Conservation (phyloP, 805 yeast genomes). For the Schizosaccharomyces osmophilus region DNA sequence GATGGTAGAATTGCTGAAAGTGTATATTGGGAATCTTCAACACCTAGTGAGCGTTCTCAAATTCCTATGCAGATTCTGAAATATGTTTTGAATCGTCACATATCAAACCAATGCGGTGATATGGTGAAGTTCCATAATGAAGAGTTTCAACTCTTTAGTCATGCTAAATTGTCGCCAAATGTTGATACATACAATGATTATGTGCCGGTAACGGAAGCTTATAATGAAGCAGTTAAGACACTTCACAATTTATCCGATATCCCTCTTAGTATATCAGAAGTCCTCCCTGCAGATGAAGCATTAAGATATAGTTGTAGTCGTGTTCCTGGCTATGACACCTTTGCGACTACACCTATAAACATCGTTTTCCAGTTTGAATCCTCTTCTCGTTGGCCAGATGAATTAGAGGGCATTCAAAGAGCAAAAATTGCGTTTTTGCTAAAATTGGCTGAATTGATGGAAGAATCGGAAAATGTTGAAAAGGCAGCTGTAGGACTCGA, state of each 20-base stretch:
- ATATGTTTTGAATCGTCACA: slow-evolving; percentile 39
- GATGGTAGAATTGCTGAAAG: slow-evolving; percentile 80
- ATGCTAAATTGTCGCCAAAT: slow-evolving; percentile 5
- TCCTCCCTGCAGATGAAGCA: slow-evolving; percentile 50
- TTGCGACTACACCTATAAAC: slow-evolving; percentile 22
- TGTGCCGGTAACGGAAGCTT: slow-evolving; percentile 18
- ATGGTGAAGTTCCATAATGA: slow-evolving; percentile 2
- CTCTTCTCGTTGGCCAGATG: slow-evolving; percentile 91
- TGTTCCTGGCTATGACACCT: slow-evolving; percentile 44
- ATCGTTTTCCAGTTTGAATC: slow-evolving; percentile 69
- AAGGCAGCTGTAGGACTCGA: slow-evolving; percentile 41
- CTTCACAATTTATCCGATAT: slow-evolving; percentile 24
- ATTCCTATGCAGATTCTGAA: slow-evolving; percentile 39
- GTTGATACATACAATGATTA: slow-evolving; percentile 6
- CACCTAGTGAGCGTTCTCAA: slow-evolving; percentile 21
- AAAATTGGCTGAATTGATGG: slow-evolving; percentile 27
- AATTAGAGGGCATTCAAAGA: slow-evolving; percentile 56
- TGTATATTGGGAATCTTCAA: slow-evolving; percentile 49
- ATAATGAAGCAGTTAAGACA: slow-evolving; percentile 26
- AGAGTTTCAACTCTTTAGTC: slow-evolving; percentile 19
- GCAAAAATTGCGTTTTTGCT: slow-evolving; percentile 76
- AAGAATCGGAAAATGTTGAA: slow-evolving; percentile 20
- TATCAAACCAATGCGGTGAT: slow-evolving; percentile 19
- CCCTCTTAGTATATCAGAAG: slow-evolving; percentile 49
- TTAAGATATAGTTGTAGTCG: slow-evolving; percentile 52